Evolutionary conservation across 129 eudicot genomes (phyloP).

Genomic region (Artemisia argyi): DNA sequence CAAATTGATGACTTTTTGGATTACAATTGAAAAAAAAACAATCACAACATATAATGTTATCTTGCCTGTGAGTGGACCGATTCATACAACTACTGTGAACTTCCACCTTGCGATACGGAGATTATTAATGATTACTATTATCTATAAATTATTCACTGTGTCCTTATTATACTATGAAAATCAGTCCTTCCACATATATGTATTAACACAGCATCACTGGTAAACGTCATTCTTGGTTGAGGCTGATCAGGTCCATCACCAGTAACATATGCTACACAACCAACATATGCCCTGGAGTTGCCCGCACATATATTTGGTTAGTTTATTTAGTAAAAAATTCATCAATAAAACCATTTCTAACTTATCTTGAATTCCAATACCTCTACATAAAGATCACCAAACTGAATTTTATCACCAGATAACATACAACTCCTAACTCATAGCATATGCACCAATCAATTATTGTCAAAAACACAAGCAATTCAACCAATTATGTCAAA

Average conservation of each 20-base stretch:
- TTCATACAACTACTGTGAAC: slow-evolving; percentile 74
- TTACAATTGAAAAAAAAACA: no score
- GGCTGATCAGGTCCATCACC: slow-evolving; percentile 86
- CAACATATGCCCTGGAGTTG: slow-evolving; percentile 94
- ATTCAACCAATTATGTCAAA: no score
- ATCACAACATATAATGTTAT: no score
- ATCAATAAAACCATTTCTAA: neutral
- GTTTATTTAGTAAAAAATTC: neutral
- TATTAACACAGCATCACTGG: slow-evolving; percentile 85
- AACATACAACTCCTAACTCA: no score
- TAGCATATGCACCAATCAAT: no score
- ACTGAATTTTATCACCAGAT: slow-evolving; percentile 76
- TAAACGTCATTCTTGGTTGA: slow-evolving; percentile 91
- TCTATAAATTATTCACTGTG: neutral
- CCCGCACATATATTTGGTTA: slow-evolving; percentile 57
- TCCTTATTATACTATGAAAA: slow-evolving; percentile 41
- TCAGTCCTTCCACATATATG: slow-evolving; percentile 98
- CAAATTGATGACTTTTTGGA: no score
- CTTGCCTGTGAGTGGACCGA: slow-evolving; percentile 95
- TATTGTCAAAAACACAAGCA: no score
- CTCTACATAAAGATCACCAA: slow-evolving; percentile 88
- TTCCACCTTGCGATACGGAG: slow-evolving; percentile 70
- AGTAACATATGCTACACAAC: slow-evolving; percentile 92
- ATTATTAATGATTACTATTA: slow-evolving; percentile 4
- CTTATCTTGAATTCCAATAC: slow-evolving; percentile 26